These are phyloP conservation scores for Xerocomus tenax DNA, from an alignment of 1,284 basidiomycete genomes.

Conservation along the genomic window DNA sequence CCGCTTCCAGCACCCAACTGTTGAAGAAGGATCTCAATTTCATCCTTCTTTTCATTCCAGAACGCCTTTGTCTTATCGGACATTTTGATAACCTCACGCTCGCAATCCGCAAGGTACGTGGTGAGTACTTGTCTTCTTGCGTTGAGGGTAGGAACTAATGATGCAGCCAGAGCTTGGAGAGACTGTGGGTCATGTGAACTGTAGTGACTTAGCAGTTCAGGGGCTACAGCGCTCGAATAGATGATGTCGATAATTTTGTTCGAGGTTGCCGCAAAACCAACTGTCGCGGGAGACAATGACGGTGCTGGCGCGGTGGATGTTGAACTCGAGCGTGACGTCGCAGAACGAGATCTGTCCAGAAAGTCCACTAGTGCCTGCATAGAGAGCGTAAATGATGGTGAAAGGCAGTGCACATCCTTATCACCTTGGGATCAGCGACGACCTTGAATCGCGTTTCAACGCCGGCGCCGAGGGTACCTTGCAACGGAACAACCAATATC, in stretches of 20 bases:
- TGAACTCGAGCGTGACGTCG: conserved; percentile 55
- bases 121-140: conserved; percentile 49
- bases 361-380: conserved; percentile 68
- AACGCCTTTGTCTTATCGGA: conserved; percentile 54
- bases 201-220: conserved; percentile 42
- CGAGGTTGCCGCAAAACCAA: conserved; percentile 54
- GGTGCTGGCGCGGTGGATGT: conserved; percentile 69
- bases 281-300: conserved; percentile 70
- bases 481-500: conserved; percentile 72
- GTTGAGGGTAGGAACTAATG: conserved; percentile 39
- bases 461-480: conserved; percentile 62
- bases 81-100: conserved; percentile 40
- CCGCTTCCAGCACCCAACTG: conserved; percentile 41
- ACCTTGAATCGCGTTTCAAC: conserved; percentile 76
- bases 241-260: conserved; percentile 57
- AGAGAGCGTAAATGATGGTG: not conserved
- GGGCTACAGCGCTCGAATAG: conserved; percentile 50
- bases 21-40: conserved; percentile 37
- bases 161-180: conserved; percentile 36
- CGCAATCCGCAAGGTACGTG: conserved; percentile 45
- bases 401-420: not conserved
- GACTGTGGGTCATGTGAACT: conserved; percentile 46
- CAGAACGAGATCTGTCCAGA: conserved; percentile 71
- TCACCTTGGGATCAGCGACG: conserved; percentile 65
- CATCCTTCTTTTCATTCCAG: conserved; percentile 48